Percentiles rank a stretch among this genome's conserved stretches.
Conservation (phyloP, 192 early-diverging fungal species). For the Entophlyctis luteolus region DNA sequence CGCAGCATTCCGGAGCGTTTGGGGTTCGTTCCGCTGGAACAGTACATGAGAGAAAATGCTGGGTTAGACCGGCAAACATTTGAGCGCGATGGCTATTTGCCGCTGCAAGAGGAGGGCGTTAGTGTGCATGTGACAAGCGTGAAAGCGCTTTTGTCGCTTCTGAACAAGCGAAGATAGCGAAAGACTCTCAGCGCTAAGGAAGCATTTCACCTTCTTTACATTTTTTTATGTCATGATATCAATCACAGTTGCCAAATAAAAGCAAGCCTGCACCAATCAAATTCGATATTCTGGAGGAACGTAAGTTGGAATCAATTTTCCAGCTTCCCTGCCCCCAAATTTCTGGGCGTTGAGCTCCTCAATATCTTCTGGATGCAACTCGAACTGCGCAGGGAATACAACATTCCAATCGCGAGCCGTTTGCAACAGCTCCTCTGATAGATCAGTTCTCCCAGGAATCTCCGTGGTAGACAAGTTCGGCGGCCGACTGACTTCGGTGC, state of each 20-base stretch:
- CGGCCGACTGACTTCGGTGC: background rate
- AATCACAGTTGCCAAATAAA: too few species aligned
- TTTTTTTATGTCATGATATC: too few species aligned
- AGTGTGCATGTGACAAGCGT: conserved; percentile 31
- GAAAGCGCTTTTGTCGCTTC: conserved; percentile 21
- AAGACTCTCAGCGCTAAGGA: too few species aligned
- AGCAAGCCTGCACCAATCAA: too few species aligned
- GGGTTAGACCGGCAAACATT: conserved; percentile 32
- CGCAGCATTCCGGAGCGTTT: conserved; percentile 36
- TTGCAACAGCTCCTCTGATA: background rate
- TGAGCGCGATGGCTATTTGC: conserved; percentile 31
- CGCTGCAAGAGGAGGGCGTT: conserved; percentile 32
- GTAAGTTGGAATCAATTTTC: conserved; percentile 8
- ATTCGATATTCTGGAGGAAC: conserved; percentile 6
- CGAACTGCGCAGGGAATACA: background rate
- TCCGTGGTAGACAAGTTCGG: background rate
- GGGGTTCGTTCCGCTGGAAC: conserved; percentile 37
- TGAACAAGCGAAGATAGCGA: background rate
- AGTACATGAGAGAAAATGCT: conserved; percentile 36
- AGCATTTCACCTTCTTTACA: too few species aligned
- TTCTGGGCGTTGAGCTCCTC: background rate
- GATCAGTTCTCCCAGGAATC: background rate
- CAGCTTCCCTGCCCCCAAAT: conserved; percentile 5
- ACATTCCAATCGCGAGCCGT: conserved; percentile 5
- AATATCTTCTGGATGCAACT: conserved; percentile 11